These are phyloP conservation scores for Blastocystis sp. DNA, from an alignment of 352 stramenopile species.

Conservation along the genomic window DNA sequence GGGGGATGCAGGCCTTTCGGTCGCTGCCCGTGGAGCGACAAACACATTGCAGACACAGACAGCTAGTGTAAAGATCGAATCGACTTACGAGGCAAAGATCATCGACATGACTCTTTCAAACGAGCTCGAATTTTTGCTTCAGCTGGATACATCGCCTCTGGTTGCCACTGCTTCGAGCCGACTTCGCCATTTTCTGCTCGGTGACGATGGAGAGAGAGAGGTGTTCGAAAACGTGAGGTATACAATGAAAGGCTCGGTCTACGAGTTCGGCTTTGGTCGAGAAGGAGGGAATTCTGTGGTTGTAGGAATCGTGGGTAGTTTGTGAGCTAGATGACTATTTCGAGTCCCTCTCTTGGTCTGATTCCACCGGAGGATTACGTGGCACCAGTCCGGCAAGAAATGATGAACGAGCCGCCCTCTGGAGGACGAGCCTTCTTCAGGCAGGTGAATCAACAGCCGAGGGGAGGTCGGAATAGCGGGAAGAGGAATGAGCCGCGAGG, in stretches of 20 bases:
- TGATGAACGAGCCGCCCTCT: not conserved
- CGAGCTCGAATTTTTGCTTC: slow-evolving; percentile 7
- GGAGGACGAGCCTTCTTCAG: not conserved
- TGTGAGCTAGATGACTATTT: not conserved
- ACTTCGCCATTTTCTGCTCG: not conserved
- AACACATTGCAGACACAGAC: too few species aligned
- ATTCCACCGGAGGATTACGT: slow-evolving; percentile 41
- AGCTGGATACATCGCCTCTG: not conserved
- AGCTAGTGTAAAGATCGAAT: not conserved
- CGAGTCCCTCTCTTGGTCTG: not conserved
- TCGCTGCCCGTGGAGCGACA: not conserved
- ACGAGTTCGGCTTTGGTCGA: not conserved
- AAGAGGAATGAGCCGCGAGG: not conserved
- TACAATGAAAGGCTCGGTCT: not conserved
- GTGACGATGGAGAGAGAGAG: not conserved
- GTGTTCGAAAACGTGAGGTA: not conserved
- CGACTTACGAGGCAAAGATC: not conserved
- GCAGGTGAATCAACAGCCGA: not conserved
- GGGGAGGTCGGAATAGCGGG: not conserved
- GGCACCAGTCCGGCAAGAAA: not conserved
- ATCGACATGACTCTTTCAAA: not conserved
- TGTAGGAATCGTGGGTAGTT: not conserved
- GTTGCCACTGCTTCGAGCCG: not conserved
- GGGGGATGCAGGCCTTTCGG: not conserved
- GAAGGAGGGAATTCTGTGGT: not conserved